Conservation (phyloP, 106 monocot species). For the Dendrobium officinale region DNA sequence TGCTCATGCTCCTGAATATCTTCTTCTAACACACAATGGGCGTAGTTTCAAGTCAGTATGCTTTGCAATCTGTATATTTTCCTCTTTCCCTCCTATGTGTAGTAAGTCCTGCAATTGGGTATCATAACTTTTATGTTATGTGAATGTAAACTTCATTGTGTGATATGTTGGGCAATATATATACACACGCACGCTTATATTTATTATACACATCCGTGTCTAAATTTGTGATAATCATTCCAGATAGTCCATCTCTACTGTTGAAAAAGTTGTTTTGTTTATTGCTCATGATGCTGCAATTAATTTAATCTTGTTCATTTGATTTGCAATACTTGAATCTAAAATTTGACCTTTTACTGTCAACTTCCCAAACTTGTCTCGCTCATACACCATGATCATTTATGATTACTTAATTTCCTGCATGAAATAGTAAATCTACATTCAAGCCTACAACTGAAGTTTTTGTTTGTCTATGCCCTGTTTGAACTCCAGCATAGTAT, state of each 20-base stretch:
- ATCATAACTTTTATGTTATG: background rate
- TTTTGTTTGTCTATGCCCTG: background rate
- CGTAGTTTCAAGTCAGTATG: slow-evolving; percentile 79
- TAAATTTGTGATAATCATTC: background rate
- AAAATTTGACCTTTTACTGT: background rate
- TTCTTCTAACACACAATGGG: slow-evolving; percentile 83
- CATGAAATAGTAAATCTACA: background rate
- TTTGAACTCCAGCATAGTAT: background rate
- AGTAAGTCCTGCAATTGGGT: background rate
- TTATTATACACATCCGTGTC: background rate
- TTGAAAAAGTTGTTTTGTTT: background rate
- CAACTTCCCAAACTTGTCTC: background rate
- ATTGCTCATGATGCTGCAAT: background rate
- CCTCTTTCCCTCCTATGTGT: background rate
- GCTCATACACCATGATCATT: background rate
- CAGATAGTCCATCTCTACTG: background rate
- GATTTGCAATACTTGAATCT: background rate
- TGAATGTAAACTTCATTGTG: background rate
- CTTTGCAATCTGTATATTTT: slow-evolving; percentile 2
- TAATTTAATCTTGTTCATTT: background rate
- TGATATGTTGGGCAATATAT: background rate
- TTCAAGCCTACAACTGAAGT: background rate
- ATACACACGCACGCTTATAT: background rate
- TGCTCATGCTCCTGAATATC: slow-evolving; percentile 64
- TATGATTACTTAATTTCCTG: background rate